Conservation (phyloP, 1,139 yeast genomes). For the Blastobotrys elegans region DNA sequence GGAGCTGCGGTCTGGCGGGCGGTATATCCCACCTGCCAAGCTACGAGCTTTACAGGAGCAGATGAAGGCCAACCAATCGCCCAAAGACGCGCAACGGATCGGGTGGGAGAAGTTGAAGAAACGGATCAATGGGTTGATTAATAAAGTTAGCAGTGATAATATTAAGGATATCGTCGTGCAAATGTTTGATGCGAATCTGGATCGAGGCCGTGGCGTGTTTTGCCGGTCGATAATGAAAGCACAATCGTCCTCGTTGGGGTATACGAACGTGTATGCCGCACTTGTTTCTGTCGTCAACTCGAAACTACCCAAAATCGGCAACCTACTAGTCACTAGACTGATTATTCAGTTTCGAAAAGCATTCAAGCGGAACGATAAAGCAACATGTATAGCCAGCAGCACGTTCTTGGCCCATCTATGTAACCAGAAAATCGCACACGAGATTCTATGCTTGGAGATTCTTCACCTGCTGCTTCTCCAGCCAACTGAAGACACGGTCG, state of each 20-base stretch:
- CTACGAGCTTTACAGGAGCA: conserved; percentile 43
- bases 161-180: conserved; percentile 45
- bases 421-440: conserved; percentile 62
- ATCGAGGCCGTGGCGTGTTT: conserved; percentile 57
- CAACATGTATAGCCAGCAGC: conserved; percentile 41
- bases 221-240: conserved; percentile 54
- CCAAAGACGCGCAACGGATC: conserved; percentile 44
- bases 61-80: conserved; percentile 26
- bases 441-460: conserved; percentile 58
- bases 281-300: conserved; percentile 58
- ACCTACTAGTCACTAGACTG: conserved; percentile 49
- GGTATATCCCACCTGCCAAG: conserved; percentile 50
- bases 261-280: conserved; percentile 52
- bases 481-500: conserved; percentile 51
- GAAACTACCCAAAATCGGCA: conserved; percentile 67
- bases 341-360: conserved; percentile 56
- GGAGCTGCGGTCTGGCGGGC: conserved; percentile 42
- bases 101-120: conserved; percentile 54
- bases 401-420: conserved; percentile 58
- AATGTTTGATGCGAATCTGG: conserved; percentile 50
- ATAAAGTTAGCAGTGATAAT: conserved; percentile 44
- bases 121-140: conserved; percentile 45
- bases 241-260: conserved; percentile 41
- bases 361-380: conserved; percentile 46
- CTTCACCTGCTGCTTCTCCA: conserved; percentile 51